A percentile compares a stretch with the other conserved stretches of the same genome.
These are phyloP conservation scores for Sarocladium strictum DNA, from an alignment of 2,329 filamentous ascomycete genomes.

Conservation along the genomic window DNA sequence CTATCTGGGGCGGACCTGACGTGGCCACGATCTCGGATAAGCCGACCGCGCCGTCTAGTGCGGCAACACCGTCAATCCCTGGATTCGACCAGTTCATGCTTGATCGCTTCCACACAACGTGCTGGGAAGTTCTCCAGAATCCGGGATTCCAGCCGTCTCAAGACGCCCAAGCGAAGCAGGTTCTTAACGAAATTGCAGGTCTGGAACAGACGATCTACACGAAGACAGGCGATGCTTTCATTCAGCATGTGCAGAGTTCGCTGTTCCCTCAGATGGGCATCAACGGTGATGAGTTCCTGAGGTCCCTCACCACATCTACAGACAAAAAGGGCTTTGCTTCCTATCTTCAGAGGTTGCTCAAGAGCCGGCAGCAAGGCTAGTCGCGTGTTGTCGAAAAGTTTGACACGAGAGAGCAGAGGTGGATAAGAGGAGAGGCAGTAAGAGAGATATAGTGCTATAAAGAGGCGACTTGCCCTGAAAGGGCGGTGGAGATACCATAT, in stretches of 20 bases:
- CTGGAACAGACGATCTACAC: conserved; percentile 85
- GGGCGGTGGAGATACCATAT: neutral
- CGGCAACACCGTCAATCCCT: conserved; percentile 58
- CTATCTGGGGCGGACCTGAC: conserved; percentile 86
- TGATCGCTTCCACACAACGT: conserved; percentile 78
- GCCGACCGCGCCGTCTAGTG: conserved; percentile 42
- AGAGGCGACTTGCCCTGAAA: no score
- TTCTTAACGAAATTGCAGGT: conserved; percentile 79
- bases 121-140: conserved; percentile 82
- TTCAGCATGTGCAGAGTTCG: conserved; percentile 57
- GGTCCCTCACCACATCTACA: conserved; percentile 49
- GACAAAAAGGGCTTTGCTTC: conserved; percentile 58
- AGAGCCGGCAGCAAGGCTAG: conserved; percentile 29
- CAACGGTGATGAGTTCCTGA: conserved; percentile 54
- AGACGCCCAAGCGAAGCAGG: conserved; percentile 83
- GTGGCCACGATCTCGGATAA: conserved; percentile 51
- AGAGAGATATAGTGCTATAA: neutral
- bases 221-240: conserved; percentile 81
- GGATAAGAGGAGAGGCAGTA: no score
- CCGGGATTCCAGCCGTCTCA: conserved; percentile 69
- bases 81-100: conserved; percentile 93
- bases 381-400: neutral
- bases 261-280: conserved; percentile 62
- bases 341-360: conserved; percentile 57
- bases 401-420: no score